Evolutionary conservation across 2,329 filamentous ascomycete genomes (phyloP), one percentile per base, ranked within the genome.

Genomic region (Ciborinia camelliae): DNA sequence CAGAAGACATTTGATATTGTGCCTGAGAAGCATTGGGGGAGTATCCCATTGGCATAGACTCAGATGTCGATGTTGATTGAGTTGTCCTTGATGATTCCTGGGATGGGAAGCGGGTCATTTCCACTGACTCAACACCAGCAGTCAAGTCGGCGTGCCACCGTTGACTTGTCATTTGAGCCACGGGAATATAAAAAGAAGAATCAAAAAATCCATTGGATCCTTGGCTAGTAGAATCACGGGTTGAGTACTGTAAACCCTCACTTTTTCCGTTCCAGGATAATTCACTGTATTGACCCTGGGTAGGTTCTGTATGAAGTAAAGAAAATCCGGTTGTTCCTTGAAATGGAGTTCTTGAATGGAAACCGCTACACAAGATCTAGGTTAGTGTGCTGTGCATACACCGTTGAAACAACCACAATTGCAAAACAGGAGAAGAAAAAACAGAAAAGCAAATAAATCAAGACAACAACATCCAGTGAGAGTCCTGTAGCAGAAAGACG

Each of bases 231-330:
- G 71, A 61, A 58, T 70, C 70, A 60, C 69, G 70, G 62, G 71
- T 67, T 51, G 72, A 73, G 73, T 76, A 73, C 73, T 75, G 73
- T 75, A 68, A 65, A 64, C 70, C 73, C 72, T 74, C 72, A 72
- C 65, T 67, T 66, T 66, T 67, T 60, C 62, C 66, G 63, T 68
- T 71, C 73, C 73, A 75, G 70, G 66, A 66, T 58, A 68, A 62
- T 73, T 68, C 72, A 69, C 70, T 75, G 69, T 71, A 67, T 67
- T 73, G 68, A 62, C 72, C 72, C 69, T 72, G 70, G 65, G 48
- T 64, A 71, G 73, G 71, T 74, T 71, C 73, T 74, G 73, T 74
- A 66, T 72, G 70, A 71, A 61, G 67, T 48, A 73, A 74, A 72
- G 73, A 72, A 74, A 74, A 69, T 67, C 67, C 70, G 57, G 72